phyloP scores from a whole-genome alignment of 257 asterid genomes.

The Solanum sejunctum region DNA sequence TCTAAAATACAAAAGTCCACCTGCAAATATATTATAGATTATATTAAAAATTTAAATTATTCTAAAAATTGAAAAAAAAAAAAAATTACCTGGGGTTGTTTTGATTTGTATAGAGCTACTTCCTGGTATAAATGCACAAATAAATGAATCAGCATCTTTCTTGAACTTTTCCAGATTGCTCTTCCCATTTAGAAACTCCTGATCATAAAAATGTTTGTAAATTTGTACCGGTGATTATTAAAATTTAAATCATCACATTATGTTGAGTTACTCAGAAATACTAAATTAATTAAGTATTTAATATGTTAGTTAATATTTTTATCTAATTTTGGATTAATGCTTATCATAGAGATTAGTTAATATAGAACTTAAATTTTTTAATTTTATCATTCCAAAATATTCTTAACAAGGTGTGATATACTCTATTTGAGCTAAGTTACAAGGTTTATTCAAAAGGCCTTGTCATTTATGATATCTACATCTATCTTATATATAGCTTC shows the following conservation, averaged over 20 bases:
- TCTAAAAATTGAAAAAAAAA: too few relatives aligned
- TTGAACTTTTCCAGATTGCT: slow-evolving; percentile 34
- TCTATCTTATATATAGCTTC: not conserved
- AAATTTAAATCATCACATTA: too few relatives aligned
- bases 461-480: not conserved
- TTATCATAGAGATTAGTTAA: not conserved
- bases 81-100: slow-evolving; percentile 66
- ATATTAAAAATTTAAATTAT: not conserved
- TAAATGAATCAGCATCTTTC: slow-evolving; percentile 53
- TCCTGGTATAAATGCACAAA: slow-evolving; percentile 65
- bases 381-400: not conserved
- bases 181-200: slow-evolving; percentile 57
- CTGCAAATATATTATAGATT: slow-evolving; percentile 18
- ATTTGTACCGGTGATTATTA: not conserved
- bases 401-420: not conserved
- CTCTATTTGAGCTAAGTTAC: not conserved
- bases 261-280: not conserved
- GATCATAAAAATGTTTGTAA: not conserved
- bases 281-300: not conserved
- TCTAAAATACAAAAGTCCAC: slow-evolving; percentile 59
- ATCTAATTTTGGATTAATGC: not conserved
- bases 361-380: not conserved
- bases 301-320: not conserved
- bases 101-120: slow-evolving; percentile 47
- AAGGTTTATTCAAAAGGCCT: not conserved